Evolutionary conservation across 257 asterid genomes (phyloP).

Genomic region (Rhazya stricta): DNA sequence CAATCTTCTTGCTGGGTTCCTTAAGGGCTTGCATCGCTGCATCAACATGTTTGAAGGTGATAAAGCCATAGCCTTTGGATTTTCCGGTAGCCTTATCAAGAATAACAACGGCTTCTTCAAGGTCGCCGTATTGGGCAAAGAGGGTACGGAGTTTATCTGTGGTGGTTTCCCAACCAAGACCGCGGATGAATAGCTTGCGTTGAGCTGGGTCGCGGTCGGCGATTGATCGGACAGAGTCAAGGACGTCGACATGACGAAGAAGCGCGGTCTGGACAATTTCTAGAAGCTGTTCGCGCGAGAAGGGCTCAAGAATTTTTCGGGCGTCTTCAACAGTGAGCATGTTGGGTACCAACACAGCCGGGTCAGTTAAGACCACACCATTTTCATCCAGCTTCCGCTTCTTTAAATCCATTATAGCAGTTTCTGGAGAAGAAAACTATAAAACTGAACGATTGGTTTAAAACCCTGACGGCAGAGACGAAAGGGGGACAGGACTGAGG

Average conservation of each 20-base stretch:
- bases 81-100: slow-evolving; percentile 71
- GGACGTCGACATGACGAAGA: slow-evolving; percentile 61
- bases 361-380: slow-evolving; percentile 37
- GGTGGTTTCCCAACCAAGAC: slow-evolving; percentile 89
- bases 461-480: slow-evolving; percentile 22
- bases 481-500: background rate
- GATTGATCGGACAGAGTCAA: slow-evolving; percentile 56
- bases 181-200: slow-evolving; percentile 83
- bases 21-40: slow-evolving; percentile 71
- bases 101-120: slow-evolving; percentile 79
- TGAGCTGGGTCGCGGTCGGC: slow-evolving; percentile 58
- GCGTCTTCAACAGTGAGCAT: slow-evolving; percentile 57
- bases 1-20: slow-evolving; percentile 79
- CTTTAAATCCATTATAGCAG: slow-evolving; percentile 49
- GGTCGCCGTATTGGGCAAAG: slow-evolving; percentile 59
- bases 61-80: slow-evolving; percentile 71
- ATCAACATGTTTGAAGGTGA: slow-evolving; percentile 71
- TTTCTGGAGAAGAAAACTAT: background rate
- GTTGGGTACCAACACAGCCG: slow-evolving; percentile 19
- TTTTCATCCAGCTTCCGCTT: slow-evolving; percentile 65
- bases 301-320: slow-evolving; percentile 53
- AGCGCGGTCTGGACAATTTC: slow-evolving; percentile 59
- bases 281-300: slow-evolving; percentile 59
- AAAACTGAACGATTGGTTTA: background rate
- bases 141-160: slow-evolving; percentile 58